phyloP scores from a whole-genome alignment of 768 basidiomycete species.

The Hydnomerulius pinastri region DNA sequence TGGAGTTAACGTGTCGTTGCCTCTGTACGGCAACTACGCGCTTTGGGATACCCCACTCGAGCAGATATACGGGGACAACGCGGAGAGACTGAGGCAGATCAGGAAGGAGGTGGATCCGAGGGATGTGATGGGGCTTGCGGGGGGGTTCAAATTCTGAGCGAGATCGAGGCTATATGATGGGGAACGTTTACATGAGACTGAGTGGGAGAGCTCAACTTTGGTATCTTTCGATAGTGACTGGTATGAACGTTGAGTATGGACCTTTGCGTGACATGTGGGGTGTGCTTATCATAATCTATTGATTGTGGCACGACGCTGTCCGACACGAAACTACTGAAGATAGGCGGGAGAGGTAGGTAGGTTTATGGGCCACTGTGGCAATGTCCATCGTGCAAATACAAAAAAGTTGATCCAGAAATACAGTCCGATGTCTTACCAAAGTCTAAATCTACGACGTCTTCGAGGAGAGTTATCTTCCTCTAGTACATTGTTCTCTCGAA shows the following conservation, averaged over 20 bases:
- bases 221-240: too few species aligned
- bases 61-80: constrained; percentile 51
- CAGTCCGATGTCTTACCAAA: constrained; percentile 3
- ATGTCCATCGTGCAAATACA: not conserved
- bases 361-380: too few species aligned
- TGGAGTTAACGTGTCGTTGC: constrained; percentile 47
- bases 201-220: too few species aligned
- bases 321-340: too few species aligned
- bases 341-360: too few species aligned
- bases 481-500: constrained; percentile 57
- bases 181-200: too few species aligned
- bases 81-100: constrained; percentile 41
- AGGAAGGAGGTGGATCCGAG: constrained; percentile 53
- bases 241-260: too few species aligned
- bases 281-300: too few species aligned
- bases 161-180: too few species aligned
- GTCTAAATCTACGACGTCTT: constrained; percentile 10
- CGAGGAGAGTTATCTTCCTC: constrained; percentile 42
- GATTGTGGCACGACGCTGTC: too few species aligned
- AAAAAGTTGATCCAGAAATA: not conserved
- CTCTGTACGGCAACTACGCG: constrained; percentile 65
- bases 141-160: constrained; percentile 62
- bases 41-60: constrained; percentile 50
- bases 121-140: constrained; percentile 66
- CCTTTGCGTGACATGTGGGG: too few species aligned